Base-by-base conservation (phyloP, 129 eudicot genomes). In the Flaveria brownii region DNA sequence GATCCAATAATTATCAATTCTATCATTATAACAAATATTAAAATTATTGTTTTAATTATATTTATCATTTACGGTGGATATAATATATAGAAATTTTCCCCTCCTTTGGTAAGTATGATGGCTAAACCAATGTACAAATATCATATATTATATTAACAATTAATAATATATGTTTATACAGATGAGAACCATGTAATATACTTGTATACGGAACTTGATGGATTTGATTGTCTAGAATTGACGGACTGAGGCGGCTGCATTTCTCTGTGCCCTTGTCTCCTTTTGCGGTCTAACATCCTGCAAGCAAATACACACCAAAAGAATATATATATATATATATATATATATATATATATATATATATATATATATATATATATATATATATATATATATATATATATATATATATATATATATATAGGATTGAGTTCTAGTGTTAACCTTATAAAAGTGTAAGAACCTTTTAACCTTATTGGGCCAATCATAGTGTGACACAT, bases 171-270 rank as follows among this genome's bases (percentile, higher is more conserved):
- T 30, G 36, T 30, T 30, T 30, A 30, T 0, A 25, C 1, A 25
- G 28, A 25, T 25, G 28, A 25, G 28, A 25, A 25, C 28, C 28
- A 2, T 1, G 28, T 25, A 25, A 25, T 1, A 1, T 25, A 26
- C 30, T 26, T 26, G 30, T 26, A 26, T 26, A 30, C 0, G 36
- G 5, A 3, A 30, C 36, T 30, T 30, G 5, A 4, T 0, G 4
- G 5, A 30, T 30, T 30, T 30, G 4, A 30, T 30, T 5, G 36
- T 56, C 88, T 89, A 23, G 30, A 90, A 55, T 65, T 88, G 84
- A 82, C 90, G 97, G 43, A 78, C 92, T 0, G 97, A 93, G 15
- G 98, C 98, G 72, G 88, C 85, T 26, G 85, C 92, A 77, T 93
- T 90, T 82, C 96, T 85, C 36, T 84, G 91, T 3, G 87, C 80